Conservation (phyloP, 2,329 filamentous ascomycete species). For the Colletotrichum abscissum region DNA sequence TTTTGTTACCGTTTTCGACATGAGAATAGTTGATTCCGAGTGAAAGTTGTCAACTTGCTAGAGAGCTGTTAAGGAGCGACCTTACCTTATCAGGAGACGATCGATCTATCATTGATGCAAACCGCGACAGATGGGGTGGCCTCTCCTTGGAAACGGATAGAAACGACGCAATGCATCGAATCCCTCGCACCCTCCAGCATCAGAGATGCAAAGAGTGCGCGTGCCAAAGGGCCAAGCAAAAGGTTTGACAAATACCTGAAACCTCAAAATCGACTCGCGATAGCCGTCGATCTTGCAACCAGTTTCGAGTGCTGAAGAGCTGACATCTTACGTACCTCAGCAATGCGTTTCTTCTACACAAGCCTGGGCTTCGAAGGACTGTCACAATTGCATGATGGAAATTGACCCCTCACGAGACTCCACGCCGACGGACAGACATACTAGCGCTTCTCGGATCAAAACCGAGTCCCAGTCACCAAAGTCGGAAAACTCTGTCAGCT, state of each 20-base stretch:
- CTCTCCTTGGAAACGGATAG: neutral
- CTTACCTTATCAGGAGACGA: neutral
- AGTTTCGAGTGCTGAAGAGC: neutral
- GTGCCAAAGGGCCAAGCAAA: neutral
- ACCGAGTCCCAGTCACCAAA: neutral
- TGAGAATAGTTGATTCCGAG: neutral
- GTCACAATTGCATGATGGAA: neutral
- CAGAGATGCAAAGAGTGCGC: neutral
- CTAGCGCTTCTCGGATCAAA: neutral
- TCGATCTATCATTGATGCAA: neutral
- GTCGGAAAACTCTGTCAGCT: neutral
- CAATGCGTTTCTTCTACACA: neutral
- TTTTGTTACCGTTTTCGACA: neutral
- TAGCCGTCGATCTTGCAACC: neutral
- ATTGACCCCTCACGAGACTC: neutral
- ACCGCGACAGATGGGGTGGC: neutral
- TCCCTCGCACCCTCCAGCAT: neutral
- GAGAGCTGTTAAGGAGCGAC: neutral
- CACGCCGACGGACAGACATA: neutral
- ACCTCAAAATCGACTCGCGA: neutral
- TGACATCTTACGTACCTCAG: neutral
- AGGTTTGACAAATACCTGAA: neutral
- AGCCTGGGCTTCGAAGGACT: neutral
- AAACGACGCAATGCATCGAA: neutral
- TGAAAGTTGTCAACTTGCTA: neutral